phyloP scores from a whole-genome alignment of 345 rosid genomes.

The Hypericum androsaemum region DNA sequence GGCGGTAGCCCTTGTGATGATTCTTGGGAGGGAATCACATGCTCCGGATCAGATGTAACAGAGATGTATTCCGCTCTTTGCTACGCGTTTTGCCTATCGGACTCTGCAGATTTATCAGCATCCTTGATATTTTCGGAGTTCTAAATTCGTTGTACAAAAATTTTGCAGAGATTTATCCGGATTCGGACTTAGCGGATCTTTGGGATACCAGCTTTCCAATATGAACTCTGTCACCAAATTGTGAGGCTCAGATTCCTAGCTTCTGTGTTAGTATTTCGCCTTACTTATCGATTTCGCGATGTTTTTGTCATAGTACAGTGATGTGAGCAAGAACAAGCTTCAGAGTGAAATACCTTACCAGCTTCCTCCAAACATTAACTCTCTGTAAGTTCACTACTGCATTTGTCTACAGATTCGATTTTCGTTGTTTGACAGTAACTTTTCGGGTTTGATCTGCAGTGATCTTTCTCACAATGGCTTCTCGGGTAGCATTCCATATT shows the following conservation, averaged over 20 bases:
- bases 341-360: slow-evolving; percentile 76
- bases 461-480: slow-evolving; percentile 71
- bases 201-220: slow-evolving; percentile 77
- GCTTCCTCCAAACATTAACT: slow-evolving; percentile 62
- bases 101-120: not conserved
- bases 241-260: slow-evolving; percentile 35
- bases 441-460: slow-evolving; percentile 35
- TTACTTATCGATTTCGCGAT: slow-evolving; percentile 11
- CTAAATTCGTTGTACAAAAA: not conserved
- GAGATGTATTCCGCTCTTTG: slow-evolving; percentile 39
- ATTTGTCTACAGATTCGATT: not conserved
- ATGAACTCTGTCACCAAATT: slow-evolving; percentile 71
- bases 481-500: slow-evolving; percentile 73
- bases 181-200: slow-evolving; percentile 62
- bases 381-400: slow-evolving; percentile 38
- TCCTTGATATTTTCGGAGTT: not conserved
- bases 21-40: slow-evolving; percentile 77
- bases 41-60: slow-evolving; percentile 72
- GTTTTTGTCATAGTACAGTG: slow-evolving; percentile 61
- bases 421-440: slow-evolving; percentile 1
- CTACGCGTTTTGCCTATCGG: no score
- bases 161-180: slow-evolving; percentile 60
- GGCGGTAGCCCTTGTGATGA: slow-evolving; percentile 93
- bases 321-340: slow-evolving; percentile 85
- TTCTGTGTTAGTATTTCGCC: not conserved